These are phyloP conservation scores for Aspergillus sp. DNA, from an alignment of 2,329 filamentous ascomycete species.

Conservation along the genomic window DNA sequence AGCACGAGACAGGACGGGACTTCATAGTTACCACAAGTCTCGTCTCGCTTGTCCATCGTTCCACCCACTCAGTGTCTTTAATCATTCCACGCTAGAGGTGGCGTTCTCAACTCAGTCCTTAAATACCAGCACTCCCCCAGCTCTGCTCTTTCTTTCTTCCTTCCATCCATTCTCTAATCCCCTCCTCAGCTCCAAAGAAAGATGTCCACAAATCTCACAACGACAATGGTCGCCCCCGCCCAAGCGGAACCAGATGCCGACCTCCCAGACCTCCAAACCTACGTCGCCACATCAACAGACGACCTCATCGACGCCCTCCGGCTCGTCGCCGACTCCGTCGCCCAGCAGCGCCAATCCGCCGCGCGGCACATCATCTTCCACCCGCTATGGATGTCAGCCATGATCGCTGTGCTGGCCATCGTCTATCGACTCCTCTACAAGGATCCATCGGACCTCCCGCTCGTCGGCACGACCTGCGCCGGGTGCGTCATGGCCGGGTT, in stretches of 20 bases:
- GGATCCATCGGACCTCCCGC: slow-evolving; percentile 20
- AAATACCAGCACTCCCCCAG: not conserved
- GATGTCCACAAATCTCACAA: not conserved
- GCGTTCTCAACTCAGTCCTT: not conserved
- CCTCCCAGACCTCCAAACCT: not conserved
- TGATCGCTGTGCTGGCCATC: slow-evolving; percentile 39
- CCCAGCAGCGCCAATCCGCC: slow-evolving; percentile 73
- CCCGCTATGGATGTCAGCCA: slow-evolving; percentile 45
- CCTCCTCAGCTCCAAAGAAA: not conserved
- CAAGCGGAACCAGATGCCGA: not conserved
- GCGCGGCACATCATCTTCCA: slow-evolving; percentile 64
- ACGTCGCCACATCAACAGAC: not conserved
- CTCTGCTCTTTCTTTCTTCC: not conserved
- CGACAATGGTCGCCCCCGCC: not conserved
- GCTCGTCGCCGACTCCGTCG: slow-evolving; percentile 76
- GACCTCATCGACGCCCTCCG: slow-evolving; percentile 59
- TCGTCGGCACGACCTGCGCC: slow-evolving; percentile 35
- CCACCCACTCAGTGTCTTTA: not conserved
- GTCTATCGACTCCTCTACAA: slow-evolving; percentile 41
- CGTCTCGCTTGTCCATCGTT: too few species aligned
- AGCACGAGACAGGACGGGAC: too few species aligned
- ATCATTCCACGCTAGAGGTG: not conserved
- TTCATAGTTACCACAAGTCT: too few species aligned
- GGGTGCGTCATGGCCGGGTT: slow-evolving; percentile 65
- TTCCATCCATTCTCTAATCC: not conserved